phyloP scores from a whole-genome alignment of 2,329 filamentous ascomycete species.

The Pseudogymnoascus sp. region DNA sequence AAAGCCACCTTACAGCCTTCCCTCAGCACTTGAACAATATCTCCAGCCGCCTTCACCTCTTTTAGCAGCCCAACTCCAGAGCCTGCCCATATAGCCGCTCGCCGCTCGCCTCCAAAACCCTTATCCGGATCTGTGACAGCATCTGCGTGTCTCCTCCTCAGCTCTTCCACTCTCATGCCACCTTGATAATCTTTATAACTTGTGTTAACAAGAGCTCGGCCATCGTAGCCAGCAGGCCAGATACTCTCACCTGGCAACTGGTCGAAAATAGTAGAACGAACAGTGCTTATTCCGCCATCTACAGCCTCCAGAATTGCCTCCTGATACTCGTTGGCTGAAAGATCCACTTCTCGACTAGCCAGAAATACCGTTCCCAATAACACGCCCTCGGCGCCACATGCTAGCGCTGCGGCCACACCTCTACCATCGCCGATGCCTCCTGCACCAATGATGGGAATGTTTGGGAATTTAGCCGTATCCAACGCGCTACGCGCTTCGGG shows the following conservation, averaged over 20 bases:
- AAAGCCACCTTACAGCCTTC: not conserved
- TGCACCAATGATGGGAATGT: slow-evolving; percentile 18
- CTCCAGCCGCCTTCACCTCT: slow-evolving; percentile 39
- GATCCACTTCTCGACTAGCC: slow-evolving; percentile 37
- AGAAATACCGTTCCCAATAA: slow-evolving; percentile 46
- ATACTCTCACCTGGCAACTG: slow-evolving; percentile 42
- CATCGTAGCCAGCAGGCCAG: slow-evolving; percentile 52
- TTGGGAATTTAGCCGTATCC: not conserved
- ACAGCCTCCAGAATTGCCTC: slow-evolving; percentile 36
- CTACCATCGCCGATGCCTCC: slow-evolving; percentile 32
- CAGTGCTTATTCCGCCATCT: slow-evolving; percentile 44
- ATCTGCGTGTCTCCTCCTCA: slow-evolving; percentile 32
- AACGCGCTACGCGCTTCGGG: slow-evolving; percentile 27
- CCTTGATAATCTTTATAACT: slow-evolving; percentile 35
- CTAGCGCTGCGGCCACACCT: slow-evolving; percentile 29
- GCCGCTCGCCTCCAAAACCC: slow-evolving; percentile 43
- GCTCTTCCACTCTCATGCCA: slow-evolving; percentile 33
- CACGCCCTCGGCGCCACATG: slow-evolving; percentile 33
- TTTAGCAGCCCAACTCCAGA: slow-evolving; percentile 52
- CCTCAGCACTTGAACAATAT: slow-evolving; percentile 40
- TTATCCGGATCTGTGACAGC: slow-evolving; percentile 42
- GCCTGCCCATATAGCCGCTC: slow-evolving; percentile 56
- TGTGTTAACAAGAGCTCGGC: slow-evolving; percentile 46
- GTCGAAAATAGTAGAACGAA: slow-evolving; percentile 44
- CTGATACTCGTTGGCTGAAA: slow-evolving; percentile 37